These are phyloP conservation scores for Gilbertella persicaria DNA, from an alignment of 371 early-diverging fungal species.

Conservation along the genomic window DNA sequence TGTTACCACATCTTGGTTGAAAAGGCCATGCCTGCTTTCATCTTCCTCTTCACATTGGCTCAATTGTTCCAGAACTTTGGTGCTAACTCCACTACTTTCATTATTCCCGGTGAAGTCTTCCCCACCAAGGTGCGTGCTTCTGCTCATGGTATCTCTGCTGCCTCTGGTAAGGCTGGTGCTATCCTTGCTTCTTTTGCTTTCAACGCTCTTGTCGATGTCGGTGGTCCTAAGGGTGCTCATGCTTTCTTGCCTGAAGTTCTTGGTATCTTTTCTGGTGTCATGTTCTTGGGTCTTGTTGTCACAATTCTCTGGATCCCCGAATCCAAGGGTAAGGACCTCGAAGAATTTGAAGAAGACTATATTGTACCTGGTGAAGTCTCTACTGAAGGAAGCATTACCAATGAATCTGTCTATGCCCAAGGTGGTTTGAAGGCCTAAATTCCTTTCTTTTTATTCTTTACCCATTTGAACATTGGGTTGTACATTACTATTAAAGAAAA, in stretches of 20 bases:
- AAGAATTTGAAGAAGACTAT: conserved; percentile 57
- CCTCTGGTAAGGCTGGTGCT: conserved; percentile 87
- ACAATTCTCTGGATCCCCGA: conserved; percentile 57
- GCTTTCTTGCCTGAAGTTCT: conserved; percentile 68
- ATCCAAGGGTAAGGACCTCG: conserved; percentile 57
- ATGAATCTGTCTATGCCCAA: conserved; percentile 5
- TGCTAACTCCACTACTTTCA: conserved; percentile 90
- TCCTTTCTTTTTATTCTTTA: not conserved
- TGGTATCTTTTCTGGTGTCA: conserved; percentile 68
- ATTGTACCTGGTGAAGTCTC: not conserved
- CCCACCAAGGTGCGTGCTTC: conserved; percentile 88
- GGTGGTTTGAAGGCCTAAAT: conserved; percentile 13
- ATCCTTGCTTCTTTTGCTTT: conserved; percentile 58
- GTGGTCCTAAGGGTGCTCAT: conserved; percentile 54
- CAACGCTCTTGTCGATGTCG: conserved; percentile 59
- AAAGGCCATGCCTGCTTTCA: conserved; percentile 65
- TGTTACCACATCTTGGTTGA: conserved; percentile 60
- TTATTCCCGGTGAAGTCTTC: conserved; percentile 90
- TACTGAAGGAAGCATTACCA: conserved; percentile 1
- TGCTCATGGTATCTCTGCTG: conserved; percentile 89
- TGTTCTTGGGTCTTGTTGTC: conserved; percentile 64
- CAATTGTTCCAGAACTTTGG: conserved; percentile 90
- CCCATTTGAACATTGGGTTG: conserved; percentile 7
- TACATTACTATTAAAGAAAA: conserved; percentile 7
- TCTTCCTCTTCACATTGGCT: conserved; percentile 73